Evolutionary conservation across 768 basidiomycete genomes (phyloP).

Genomic region (Rhizopogon sp.): DNA sequence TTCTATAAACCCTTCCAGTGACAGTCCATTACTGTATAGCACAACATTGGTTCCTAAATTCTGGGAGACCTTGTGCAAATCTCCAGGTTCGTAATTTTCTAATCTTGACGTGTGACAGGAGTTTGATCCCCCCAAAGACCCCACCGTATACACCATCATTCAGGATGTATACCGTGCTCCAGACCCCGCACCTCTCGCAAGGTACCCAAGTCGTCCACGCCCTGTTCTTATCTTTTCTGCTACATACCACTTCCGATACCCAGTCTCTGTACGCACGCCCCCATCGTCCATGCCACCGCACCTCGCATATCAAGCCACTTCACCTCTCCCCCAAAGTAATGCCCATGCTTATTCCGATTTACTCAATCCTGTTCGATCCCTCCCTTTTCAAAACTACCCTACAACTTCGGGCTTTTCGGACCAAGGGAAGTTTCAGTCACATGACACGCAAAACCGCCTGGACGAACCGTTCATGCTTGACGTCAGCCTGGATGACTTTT

Average conservation of each 20-base stretch:
- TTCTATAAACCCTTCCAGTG: constrained; percentile 17
- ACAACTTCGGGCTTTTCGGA: not conserved
- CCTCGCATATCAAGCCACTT: not conserved
- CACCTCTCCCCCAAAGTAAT: not conserved
- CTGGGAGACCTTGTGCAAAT: constrained; percentile 56
- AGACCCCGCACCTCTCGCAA: constrained; percentile 17
- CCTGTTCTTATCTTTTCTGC: constrained; percentile 47
- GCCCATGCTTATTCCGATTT: constrained; percentile 1
- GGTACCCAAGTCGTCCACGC: constrained; percentile 16
- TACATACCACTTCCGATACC: constrained; percentile 52
- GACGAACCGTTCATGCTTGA: constrained; percentile 24
- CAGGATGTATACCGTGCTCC: constrained; percentile 49
- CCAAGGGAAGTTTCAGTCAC: not conserved
- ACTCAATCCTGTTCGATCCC: not conserved
- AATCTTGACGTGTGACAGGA: constrained; percentile 11
- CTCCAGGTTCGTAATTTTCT: constrained; percentile 35
- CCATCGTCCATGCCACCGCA: constrained; percentile 12
- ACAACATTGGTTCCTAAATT: constrained; percentile 58
- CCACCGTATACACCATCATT: constrained; percentile 58
- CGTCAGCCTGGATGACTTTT: constrained; percentile 21
- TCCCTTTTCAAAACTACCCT: constrained; percentile 6
- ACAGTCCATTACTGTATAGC: constrained; percentile 46
- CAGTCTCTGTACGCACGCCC: constrained; percentile 11
- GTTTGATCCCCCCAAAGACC: constrained; percentile 40
- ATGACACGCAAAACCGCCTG: constrained; percentile 12